Evolutionary conservation across 2,329 filamentous ascomycete species (phyloP).

Genomic region (Lojkania enalia): DNA sequence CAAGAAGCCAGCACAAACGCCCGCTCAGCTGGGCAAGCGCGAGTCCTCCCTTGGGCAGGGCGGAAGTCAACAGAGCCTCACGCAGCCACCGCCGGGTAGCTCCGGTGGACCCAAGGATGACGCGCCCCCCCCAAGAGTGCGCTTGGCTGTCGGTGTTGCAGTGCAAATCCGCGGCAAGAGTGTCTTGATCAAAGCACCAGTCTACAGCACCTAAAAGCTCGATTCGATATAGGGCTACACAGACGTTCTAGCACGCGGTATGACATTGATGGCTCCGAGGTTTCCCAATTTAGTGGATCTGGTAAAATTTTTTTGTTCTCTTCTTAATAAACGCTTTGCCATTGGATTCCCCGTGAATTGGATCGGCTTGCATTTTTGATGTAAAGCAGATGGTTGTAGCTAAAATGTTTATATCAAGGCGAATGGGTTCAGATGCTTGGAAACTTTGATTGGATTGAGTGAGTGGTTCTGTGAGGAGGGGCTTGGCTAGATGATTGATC

Average conservation of each 20-base stretch:
- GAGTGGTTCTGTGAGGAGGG: no score
- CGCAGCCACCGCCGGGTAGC: constrained; percentile 45
- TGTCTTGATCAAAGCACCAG: constrained; percentile 55
- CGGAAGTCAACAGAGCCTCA: constrained; percentile 41
- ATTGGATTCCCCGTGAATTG: constrained; percentile 2
- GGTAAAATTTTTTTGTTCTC: no score
- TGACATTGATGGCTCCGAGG: no score
- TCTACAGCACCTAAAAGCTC: constrained; percentile 45
- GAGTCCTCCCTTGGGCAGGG: constrained; percentile 44
- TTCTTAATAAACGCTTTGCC: no score
- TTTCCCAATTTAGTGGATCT: no score
- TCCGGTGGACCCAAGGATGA: constrained; percentile 46
- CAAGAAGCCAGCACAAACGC: constrained; percentile 39
- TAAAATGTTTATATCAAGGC: constrained; percentile 17
- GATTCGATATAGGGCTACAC: no score
- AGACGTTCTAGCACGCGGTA: no score
- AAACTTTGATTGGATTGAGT: background rate
- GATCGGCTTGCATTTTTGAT: constrained; percentile 5
- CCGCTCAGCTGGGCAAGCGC: constrained; percentile 44
- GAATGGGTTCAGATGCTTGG: background rate
- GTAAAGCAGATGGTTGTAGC: constrained; percentile 9
- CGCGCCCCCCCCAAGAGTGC: constrained; percentile 47
- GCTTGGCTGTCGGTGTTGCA: constrained; percentile 52
- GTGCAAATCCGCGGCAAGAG: constrained; percentile 54
- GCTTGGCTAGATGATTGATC: constrained; percentile 11